Evolutionary conservation across 495 filamentous ascomycete species (phyloP), one percentile per base, ranked within the genome.

Genomic region (Xylaria castorea): DNA sequence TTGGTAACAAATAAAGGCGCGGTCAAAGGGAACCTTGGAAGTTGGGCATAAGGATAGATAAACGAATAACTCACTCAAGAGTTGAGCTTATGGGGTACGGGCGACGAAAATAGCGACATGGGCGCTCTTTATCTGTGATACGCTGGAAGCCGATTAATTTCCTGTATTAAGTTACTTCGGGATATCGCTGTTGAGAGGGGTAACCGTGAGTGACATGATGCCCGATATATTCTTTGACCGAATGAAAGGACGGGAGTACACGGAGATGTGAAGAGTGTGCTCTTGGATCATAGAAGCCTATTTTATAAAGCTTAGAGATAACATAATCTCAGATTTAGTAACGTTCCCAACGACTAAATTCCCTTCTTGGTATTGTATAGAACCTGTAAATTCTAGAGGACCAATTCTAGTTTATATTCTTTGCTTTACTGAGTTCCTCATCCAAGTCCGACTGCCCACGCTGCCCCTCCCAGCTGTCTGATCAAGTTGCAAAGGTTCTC

Each of bases 401-500:
- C 9, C n/a, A 38, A 12, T 40, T 63, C n/a, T 42, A 38, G 60
- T 38, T 58, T 58, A 34, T 58, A 7, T 4, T 32, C 16, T 30
- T 32, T 60, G 30, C 14, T n/a, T 40, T 20, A 3, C 34, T 22
- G 32, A 5, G 34, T 44, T 16, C 25, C 20, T 16, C 5, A 65
- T 48, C 42, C 40, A 27, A 80, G 68, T 25, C 79, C 79, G 9
- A 81, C 79, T 4, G 77, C 80, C 78, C 75, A 78, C 5, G 81
- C 83, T 3, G 80, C 82, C 44, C 84, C 77, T 42, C 84, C 86
- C 69, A 89, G 61, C 74, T 87, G 86, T 55, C 85, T 85, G 78
- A 90, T 84, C 67, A 91, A 76, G 42, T 85, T 79, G 51, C 87
- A 81, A 8, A 90, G 79, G 72, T 89, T 90, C 75, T 90, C 88